Evolutionary conservation across 1,284 basidiomycete genomes (phyloP).

Genomic region (Inonotus hispidus): DNA sequence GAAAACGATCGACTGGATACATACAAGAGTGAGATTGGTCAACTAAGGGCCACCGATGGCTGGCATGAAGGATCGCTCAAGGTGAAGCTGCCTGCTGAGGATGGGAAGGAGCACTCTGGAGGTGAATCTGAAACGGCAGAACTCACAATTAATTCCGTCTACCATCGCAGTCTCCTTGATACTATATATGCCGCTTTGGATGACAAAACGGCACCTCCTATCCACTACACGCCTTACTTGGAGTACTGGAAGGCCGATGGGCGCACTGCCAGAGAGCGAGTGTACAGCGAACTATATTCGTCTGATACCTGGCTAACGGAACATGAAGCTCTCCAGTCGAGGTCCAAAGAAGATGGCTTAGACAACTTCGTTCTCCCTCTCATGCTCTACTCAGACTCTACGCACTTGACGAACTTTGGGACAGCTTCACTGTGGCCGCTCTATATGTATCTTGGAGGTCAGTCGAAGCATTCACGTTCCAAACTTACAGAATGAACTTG

Average conservation of each 20-base stretch:
- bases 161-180: slow-evolving; percentile 8
- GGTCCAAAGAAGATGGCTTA: slow-evolving; percentile 17
- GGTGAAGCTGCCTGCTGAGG: neutral
- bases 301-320: slow-evolving; percentile 26
- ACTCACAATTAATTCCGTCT: slow-evolving; percentile 4
- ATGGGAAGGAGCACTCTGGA: neutral
- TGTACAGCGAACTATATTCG: slow-evolving; percentile 29
- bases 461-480: slow-evolving; percentile 27
- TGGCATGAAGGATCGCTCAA: neutral
- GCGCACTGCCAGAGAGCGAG: slow-evolving; percentile 18
- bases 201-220: slow-evolving; percentile 14
- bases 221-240: slow-evolving; percentile 27
- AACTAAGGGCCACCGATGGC: neutral
- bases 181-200: slow-evolving; percentile 3
- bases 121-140: neutral
- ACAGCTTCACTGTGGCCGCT: slow-evolving; percentile 30
- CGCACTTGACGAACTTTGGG: slow-evolving; percentile 31
- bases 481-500: slow-evolving; percentile 21
- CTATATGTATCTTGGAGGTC: slow-evolving; percentile 28
- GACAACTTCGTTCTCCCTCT: slow-evolving; percentile 23
- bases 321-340: slow-evolving; percentile 23
- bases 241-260: slow-evolving; percentile 23
- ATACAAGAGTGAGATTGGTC: neutral
- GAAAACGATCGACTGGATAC: neutral
- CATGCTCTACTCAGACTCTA: slow-evolving; percentile 34